Percentiles rank a stretch among this genome's conserved stretches.
These are phyloP conservation scores for Dryas drummondii DNA, from an alignment of 306 rosid genomes.

Conservation along the genomic window DNA sequence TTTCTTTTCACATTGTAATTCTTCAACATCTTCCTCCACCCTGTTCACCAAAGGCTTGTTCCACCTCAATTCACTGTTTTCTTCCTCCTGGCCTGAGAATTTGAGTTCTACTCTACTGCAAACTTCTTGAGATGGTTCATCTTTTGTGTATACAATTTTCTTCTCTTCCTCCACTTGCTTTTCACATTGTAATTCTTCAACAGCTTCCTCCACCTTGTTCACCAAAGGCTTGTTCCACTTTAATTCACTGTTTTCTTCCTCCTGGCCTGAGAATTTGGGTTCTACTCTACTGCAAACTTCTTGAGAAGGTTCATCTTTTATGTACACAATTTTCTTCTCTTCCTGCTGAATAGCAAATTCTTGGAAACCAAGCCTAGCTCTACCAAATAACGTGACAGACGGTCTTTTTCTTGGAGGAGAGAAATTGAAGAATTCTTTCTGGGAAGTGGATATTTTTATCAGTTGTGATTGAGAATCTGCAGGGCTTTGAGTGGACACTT, in stretches of 20 bases:
- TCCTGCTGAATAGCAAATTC: constrained; percentile 38
- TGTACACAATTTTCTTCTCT: constrained; percentile 24
- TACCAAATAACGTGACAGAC: constrained; percentile 70
- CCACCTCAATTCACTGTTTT: constrained; percentile 27
- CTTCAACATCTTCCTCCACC: constrained; percentile 6
- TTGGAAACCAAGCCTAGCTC: constrained; percentile 58
- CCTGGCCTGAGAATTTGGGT: constrained; percentile 25
- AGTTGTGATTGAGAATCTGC: constrained; percentile 37
- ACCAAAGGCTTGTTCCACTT: constrained; percentile 28
- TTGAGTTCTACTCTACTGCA: constrained; percentile 26
- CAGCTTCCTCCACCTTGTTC: constrained; percentile 14
- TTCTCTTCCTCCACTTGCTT: constrained; percentile 30
- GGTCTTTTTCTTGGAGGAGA: constrained; percentile 42
- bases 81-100: constrained; percentile 27
- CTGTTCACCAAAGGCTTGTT: constrained; percentile 26
- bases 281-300: constrained; percentile 24
- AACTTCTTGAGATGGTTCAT: constrained; percentile 30
- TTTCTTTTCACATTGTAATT: constrained; percentile 24
- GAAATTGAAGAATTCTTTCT: constrained; percentile 27
- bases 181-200: constrained; percentile 15
- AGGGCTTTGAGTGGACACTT: constrained; percentile 34
- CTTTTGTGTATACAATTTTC: constrained; percentile 20
- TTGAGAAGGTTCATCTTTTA: constrained; percentile 29
- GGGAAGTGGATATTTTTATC: constrained; percentile 30
- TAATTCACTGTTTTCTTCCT: constrained; percentile 31